Evolutionary conservation across 2,329 filamentous ascomycete genomes (phyloP).

Genomic region (Alternaria arbusti): DNA sequence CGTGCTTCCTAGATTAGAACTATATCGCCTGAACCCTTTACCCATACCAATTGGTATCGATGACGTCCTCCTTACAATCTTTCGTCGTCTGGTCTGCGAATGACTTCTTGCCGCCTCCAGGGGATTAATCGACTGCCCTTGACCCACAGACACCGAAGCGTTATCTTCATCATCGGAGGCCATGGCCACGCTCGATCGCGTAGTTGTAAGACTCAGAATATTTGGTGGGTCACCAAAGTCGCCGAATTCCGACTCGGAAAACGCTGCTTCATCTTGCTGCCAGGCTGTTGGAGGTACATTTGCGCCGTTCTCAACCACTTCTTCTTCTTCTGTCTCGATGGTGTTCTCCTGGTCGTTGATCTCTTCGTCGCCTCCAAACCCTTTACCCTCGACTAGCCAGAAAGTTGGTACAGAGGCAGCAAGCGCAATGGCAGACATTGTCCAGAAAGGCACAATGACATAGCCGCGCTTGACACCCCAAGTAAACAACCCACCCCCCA

Average conservation of each 20-base stretch:
- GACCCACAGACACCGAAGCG: slow-evolving; percentile 10
- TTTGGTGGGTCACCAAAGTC: slow-evolving; percentile 34
- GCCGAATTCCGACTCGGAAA: slow-evolving; percentile 50
- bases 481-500: slow-evolving; percentile 75
- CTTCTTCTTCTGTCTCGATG: slow-evolving; percentile 26
- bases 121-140: slow-evolving; percentile 21
- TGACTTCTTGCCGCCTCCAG: slow-evolving; percentile 26
- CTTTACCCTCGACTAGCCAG: slow-evolving; percentile 76
- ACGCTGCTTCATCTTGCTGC: slow-evolving; percentile 20
- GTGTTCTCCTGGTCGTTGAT: slow-evolving; percentile 43
- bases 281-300: neutral
- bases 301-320: slow-evolving; percentile 5
- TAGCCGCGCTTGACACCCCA: slow-evolving; percentile 78
- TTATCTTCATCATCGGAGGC: slow-evolving; percentile 32
- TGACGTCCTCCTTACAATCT: slow-evolving; percentile 45
- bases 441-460: slow-evolving; percentile 81
- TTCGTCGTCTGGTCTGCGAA: slow-evolving; percentile 43
- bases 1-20: slow-evolving; percentile 53
- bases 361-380: slow-evolving; percentile 58
- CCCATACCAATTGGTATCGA: slow-evolving; percentile 57
- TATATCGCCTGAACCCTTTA: slow-evolving; percentile 51
- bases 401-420: slow-evolving; percentile 75
- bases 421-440: slow-evolving; percentile 68
- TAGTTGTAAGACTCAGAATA: slow-evolving; percentile 44
- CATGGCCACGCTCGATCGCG: slow-evolving; percentile 33